Conservation (phyloP, 2,329 filamentous ascomycete genomes). For the Eutypella sp. region DNA sequence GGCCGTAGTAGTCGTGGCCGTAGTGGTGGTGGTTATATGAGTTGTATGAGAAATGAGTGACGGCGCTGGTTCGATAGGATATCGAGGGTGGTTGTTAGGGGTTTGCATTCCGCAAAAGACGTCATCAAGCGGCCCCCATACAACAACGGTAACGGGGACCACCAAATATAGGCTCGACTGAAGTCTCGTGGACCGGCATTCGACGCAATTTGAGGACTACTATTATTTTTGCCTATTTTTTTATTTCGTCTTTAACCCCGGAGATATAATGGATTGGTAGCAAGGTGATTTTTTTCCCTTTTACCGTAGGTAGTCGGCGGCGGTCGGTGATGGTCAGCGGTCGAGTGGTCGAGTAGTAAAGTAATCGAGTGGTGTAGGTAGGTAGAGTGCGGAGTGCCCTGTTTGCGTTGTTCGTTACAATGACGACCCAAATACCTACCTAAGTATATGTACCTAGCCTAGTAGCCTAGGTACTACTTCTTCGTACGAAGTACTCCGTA, state of each 20-base stretch:
- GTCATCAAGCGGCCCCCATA: conserved; percentile 1
- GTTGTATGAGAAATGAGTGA: too few species aligned
- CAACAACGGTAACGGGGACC: conserved; percentile 1
- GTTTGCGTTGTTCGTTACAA: background rate
- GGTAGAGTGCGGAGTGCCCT: background rate
- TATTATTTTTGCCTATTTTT: too few species aligned
- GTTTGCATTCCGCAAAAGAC: background rate
- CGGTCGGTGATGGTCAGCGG: too few species aligned
- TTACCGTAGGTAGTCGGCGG: too few species aligned
- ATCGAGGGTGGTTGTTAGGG: background rate
- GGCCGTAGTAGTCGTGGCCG: background rate
- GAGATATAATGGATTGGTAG: background rate
- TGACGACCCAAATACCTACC: background rate
- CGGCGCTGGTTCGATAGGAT: background rate
- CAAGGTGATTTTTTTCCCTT: too few species aligned
- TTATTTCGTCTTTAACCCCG: too few species aligned
- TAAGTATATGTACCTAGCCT: too few species aligned
- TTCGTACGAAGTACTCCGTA: too few species aligned
- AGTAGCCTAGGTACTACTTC: too few species aligned
- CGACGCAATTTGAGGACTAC: background rate
- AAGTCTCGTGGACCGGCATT: background rate
- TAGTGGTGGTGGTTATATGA: background rate
- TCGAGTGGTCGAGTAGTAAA: background rate
- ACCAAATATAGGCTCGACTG: background rate
- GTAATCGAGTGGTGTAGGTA: too few species aligned